Evolutionary conservation across 2,329 filamentous ascomycete species (phyloP).

Genomic region (Calonectria naviculata): DNA sequence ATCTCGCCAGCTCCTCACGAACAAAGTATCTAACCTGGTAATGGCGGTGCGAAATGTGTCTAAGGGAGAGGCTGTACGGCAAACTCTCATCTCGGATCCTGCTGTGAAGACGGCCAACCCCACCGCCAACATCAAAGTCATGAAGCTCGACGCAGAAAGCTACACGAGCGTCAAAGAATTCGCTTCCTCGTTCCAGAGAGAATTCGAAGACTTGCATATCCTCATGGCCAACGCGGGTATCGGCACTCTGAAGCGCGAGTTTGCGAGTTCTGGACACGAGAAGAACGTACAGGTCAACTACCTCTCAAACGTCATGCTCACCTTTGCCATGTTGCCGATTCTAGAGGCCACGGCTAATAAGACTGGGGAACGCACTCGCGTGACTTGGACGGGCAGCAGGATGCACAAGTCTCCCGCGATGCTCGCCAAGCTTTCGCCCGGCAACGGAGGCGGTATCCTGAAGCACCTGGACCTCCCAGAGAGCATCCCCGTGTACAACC

Average conservation of each 20-base stretch:
- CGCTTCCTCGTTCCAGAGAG: neutral
- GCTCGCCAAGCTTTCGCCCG: neutral
- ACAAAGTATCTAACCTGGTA: conserved; percentile 50
- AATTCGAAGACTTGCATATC: conserved; percentile 11
- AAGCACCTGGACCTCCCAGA: conserved; percentile 15
- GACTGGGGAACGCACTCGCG: neutral
- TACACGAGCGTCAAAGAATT: conserved; percentile 28
- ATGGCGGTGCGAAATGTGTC: conserved; percentile 50
- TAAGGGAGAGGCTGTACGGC: conserved; percentile 42
- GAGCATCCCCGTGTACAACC: neutral
- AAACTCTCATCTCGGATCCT: conserved; percentile 9
- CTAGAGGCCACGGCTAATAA: conserved; percentile 30
- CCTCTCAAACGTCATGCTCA: conserved; percentile 39
- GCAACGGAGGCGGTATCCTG: neutral
- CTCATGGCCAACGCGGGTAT: conserved; percentile 35
- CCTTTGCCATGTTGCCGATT: conserved; percentile 28
- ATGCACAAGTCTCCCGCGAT: conserved; percentile 19
- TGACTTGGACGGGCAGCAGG: conserved; percentile 35
- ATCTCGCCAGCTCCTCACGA: conserved; percentile 48
- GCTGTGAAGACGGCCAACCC: conserved; percentile 25
- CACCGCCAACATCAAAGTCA: conserved; percentile 20
- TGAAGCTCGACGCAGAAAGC: conserved; percentile 26
- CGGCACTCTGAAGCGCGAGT: neutral
- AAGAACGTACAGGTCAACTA: conserved; percentile 42
- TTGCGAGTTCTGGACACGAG: conserved; percentile 33